These are phyloP conservation scores for Madurella mycetomatis DNA, from an alignment of 2,329 filamentous ascomycete species.

Conservation along the genomic window DNA sequence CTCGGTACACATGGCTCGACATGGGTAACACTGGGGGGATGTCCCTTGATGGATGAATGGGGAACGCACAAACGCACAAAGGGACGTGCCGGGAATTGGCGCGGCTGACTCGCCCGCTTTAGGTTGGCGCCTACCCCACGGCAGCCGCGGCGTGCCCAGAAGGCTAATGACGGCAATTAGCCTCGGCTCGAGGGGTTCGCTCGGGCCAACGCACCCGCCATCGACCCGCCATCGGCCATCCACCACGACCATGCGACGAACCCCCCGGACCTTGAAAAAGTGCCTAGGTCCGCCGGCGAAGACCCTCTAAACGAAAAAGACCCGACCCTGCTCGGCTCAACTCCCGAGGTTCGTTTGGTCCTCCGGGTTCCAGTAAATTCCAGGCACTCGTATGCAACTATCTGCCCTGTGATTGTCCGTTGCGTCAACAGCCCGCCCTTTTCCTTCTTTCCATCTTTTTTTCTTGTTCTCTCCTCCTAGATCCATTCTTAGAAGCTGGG, in stretches of 20 bases:
- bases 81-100: conserved; percentile 8
- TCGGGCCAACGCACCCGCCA: conserved; percentile 22
- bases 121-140: conserved; percentile 6
- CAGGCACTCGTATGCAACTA: neutral
- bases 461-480: conserved; percentile 2
- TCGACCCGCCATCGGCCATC: neutral
- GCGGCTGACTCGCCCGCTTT: conserved; percentile 17
- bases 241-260: conserved; percentile 4
- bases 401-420: neutral
- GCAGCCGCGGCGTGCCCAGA: conserved; percentile 8
- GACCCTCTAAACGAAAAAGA: conserved; percentile 5
- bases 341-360: conserved; percentile 13
- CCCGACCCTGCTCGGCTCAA: conserved; percentile 17
- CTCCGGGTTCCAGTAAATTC: conserved; percentile 7
- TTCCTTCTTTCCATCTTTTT: neutral
- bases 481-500: conserved; percentile 22
- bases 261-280: conserved; percentile 10
- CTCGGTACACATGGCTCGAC: neutral
- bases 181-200: conserved; percentile 26
- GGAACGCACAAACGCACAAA: neutral
- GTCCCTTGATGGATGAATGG: no score
- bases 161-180: conserved; percentile 24
- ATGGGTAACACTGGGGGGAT: neutral
- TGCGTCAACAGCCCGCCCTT: neutral
- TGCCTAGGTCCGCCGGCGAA: conserved; percentile 21